Evolutionary conservation across 306 rosid species (phyloP).

Genomic region (Rubus parviflorus): DNA sequence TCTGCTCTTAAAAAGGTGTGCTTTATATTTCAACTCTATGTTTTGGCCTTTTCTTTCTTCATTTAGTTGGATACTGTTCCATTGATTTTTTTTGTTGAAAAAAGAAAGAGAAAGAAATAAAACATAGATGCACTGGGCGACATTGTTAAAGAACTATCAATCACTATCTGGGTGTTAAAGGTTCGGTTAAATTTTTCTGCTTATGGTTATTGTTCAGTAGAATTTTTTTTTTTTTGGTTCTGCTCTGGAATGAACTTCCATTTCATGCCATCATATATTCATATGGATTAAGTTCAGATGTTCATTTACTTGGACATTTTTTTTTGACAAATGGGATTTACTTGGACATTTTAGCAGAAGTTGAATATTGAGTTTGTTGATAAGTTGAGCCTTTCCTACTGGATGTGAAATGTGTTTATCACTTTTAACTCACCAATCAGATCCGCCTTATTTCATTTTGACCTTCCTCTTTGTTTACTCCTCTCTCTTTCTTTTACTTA

Average conservation of each 20-base stretch:
- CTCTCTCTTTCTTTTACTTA: neutral
- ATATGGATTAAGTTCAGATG: neutral
- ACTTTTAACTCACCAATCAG: neutral
- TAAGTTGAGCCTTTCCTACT: too few relatives aligned
- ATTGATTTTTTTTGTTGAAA: neutral
- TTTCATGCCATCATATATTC: neutral
- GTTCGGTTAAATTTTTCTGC: neutral
- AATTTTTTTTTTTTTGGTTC: neutral
- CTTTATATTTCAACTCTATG: neutral
- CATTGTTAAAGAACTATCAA: neutral
- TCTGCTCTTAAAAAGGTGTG: slow-evolving; percentile 1
- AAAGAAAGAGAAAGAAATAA: neutral
- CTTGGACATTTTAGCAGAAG: neutral
- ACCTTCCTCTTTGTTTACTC: neutral
- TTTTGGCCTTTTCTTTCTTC: neutral
- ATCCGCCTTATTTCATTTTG: neutral
- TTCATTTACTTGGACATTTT: neutral
- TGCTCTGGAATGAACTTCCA: neutral
- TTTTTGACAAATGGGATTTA: neutral
- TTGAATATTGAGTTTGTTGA: neutral
- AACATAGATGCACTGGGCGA: neutral
- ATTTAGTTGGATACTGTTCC: slow-evolving; percentile 3
- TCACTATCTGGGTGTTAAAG: neutral
- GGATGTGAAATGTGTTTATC: neutral
- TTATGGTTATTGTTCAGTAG: neutral